Percentiles rank a stretch among this genome's conserved stretches.
Conservation (phyloP, 495 filamentous ascomycete genomes). For the Aspergillus olivimuriae region DNA sequence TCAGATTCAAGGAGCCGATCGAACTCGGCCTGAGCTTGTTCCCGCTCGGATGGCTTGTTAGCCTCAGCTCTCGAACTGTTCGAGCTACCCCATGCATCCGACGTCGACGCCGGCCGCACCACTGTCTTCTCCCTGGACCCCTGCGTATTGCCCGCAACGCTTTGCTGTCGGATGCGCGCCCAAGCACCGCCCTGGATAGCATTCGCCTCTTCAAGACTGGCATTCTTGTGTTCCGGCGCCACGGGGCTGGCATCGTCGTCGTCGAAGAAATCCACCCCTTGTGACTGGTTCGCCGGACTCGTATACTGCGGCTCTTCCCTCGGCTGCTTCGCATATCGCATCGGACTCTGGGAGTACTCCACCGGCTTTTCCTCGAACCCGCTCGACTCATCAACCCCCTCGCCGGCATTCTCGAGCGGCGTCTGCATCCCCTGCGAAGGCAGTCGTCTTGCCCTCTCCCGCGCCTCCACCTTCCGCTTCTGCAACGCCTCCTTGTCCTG, state of each 20-base stretch:
- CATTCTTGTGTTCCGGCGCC: slow-evolving; percentile 27
- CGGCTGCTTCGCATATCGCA: background rate
- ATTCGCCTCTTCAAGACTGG: slow-evolving; percentile 12
- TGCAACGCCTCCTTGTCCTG: slow-evolving; percentile 20
- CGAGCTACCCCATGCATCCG: background rate
- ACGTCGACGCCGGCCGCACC: background rate
- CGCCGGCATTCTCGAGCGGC: background rate
- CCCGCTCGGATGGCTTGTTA: slow-evolving; percentile 19
- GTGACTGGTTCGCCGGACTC: background rate
- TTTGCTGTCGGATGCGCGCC: slow-evolving; percentile 36
- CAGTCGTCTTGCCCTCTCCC: slow-evolving; percentile 6
- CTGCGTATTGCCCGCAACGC: background rate
- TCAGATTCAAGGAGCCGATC: slow-evolving; percentile 38
- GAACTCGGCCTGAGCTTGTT: slow-evolving; percentile 35
- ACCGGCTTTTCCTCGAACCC: background rate
- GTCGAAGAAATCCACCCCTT: slow-evolving; percentile 22
- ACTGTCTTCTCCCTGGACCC: slow-evolving; percentile 2
- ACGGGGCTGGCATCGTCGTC: slow-evolving; percentile 38
- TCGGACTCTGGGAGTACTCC: background rate
- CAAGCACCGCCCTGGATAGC: slow-evolving; percentile 27
- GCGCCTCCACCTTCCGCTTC: slow-evolving; percentile 16
- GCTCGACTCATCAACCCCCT: background rate
- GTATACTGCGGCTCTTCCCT: background rate
- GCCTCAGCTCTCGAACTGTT: slow-evolving; percentile 4
- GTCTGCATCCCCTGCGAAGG: background rate